Base-by-base conservation (phyloP, 78 protist species). In the Tieghemostelium lacteum region DNA sequence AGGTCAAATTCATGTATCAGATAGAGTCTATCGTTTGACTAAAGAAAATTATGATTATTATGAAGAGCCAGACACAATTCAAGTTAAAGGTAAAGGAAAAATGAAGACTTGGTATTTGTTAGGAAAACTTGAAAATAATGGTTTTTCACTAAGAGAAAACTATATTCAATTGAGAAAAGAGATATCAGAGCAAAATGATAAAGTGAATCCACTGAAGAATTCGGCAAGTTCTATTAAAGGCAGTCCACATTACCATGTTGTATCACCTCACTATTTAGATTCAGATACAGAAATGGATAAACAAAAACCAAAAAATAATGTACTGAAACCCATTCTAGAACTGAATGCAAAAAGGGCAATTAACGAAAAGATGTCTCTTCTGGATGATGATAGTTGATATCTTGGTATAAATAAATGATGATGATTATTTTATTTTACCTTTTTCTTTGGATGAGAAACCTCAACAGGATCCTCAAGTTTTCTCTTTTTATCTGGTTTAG, bases 71-170 rank as follows among this genome's bases (percentile, higher is more conserved):
- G 91, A 76, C 5, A 52, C 24, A 8, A 50, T 95, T 28, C 37
- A 55, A 37, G 92, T 92, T 31, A 88, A 92, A 55, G 97, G 97
- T 1, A 95, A 95, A 60, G 97, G 96, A 19, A n/a, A n/a, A 24
- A 89, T 94, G 89, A 87, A 66, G 42, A 88, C 96, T 26, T 89
- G 93, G 88, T 73, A 85, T 54, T 52, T 88, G 2, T 4, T 65
- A 57, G 75, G 65, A 34, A 73, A 72, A 33, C 29, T 45, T 40
- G 78, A 62, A 14, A 14, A 6, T 14, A 45, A 45, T 14, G 52
- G 10, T 45, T 45, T 45, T 45, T 45, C 52, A 45, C 10, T 45
- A 45, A 45, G 10, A 45, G n/a, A 45, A 45, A 10, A 45, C 6
- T 45, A 45, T 45, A 6, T 14, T 14, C 6, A 45, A 45, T 14